Evolutionary conservation across 2,329 filamentous ascomycete species (phyloP), one percentile per base, ranked within the genome.

Genomic region (Claviceps sp.): DNA sequence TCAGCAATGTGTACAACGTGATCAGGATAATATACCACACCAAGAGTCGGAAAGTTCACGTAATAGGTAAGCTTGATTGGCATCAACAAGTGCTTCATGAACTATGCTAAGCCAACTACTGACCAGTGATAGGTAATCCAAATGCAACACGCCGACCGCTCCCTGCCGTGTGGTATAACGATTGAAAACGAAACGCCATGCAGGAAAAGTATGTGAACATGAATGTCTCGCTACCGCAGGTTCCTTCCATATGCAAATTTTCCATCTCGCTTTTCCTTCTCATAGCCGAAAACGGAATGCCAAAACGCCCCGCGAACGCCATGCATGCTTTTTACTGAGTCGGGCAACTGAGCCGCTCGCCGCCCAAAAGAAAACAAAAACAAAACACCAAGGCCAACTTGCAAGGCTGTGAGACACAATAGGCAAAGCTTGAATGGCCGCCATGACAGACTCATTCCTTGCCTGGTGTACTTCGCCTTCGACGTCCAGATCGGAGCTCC

Each of bases 401-500:
- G 22, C 22, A 22, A 34, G 30, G 9, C 30, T 4, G 30, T 34
- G 30, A 11, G 9, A 34, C 30, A 34, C 3, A 11, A 34, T 34
- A 34, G 3, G 11, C 30, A 4, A 11, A 11, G 9, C 9, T 34
- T 11, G 9, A 3, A 34, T 11, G 9, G 9, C 30, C 9, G 9
- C 9, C 8, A 34, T 34, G 1, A 34, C 9, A 34, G n/a, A 26
- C n/a, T 56, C 40, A 60, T 51, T 63, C 63, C 48, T 61, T 56
- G 55, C 54, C 63, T 56, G 62, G 59, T 24, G 63, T 64, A 61
- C 72, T 73, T 48, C 74, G 69, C 55, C 75, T 65, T 57, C 77
- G 68, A 48, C 77, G 68, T 38, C 76, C 74, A 8, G 71, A 74
- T 36, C 77, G 72, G 52, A 81, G 64, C 58, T 81, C 77, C 59